Conservation (phyloP, 2,329 filamentous ascomycete species). For the Emmonsiellopsis sp. region DNA sequence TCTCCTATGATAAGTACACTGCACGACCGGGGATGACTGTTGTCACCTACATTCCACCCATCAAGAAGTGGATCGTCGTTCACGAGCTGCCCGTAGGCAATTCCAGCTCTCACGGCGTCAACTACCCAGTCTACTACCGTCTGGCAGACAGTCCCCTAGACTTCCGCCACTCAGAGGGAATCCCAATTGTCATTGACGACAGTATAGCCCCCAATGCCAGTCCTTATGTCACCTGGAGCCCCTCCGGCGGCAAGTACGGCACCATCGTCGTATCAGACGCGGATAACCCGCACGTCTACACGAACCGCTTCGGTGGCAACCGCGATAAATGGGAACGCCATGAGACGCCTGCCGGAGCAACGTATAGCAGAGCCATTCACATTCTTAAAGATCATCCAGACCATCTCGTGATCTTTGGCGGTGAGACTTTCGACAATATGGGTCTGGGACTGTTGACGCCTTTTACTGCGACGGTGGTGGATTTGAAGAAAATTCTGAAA, state of each 20-base stretch:
- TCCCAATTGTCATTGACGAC: slow-evolving; percentile 13
- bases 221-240: slow-evolving; percentile 39
- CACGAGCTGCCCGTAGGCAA: slow-evolving; percentile 1
- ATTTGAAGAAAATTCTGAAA: not conserved
- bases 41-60: slow-evolving; percentile 18
- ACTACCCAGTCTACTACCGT: slow-evolving; percentile 1
- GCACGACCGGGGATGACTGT: not conserved
- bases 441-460: slow-evolving; percentile 11
- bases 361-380: slow-evolving; percentile 22
- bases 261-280: slow-evolving; percentile 38
- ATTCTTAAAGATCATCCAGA: slow-evolving; percentile 7
- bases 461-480: not conserved
- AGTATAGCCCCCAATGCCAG: slow-evolving; percentile 30
- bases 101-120: not conserved
- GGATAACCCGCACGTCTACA: slow-evolving; percentile 32
- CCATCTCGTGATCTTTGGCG: slow-evolving; percentile 11
- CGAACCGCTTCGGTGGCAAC: slow-evolving; percentile 35
- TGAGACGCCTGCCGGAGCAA: slow-evolving; percentile 10
- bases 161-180: slow-evolving; percentile 5
- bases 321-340: slow-evolving; percentile 20
- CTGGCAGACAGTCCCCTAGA: not conserved
- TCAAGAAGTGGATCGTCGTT: not conserved
- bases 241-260: slow-evolving; percentile 33
- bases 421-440: slow-evolving; percentile 16
- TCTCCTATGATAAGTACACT: not conserved